A percentile compares a stretch with the other conserved stretches of the same genome.
phyloP scores from a whole-genome alignment of 495 filamentous ascomycete species.

The Penicillium roqueforti region DNA sequence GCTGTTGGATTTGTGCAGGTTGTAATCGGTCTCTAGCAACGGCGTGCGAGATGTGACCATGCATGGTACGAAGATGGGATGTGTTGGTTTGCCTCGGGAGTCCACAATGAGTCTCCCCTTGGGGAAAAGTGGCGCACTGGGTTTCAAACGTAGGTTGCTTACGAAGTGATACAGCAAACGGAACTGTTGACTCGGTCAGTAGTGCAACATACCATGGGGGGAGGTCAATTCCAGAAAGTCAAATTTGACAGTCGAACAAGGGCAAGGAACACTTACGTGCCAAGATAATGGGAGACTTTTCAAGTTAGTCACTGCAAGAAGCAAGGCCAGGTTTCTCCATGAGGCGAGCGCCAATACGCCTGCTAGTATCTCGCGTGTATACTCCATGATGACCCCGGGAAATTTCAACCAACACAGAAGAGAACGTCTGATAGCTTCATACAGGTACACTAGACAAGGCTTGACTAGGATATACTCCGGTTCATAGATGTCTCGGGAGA shows the following conservation, averaged over 20 bases:
- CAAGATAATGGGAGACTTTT: slow-evolving; percentile 60
- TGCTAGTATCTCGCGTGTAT: slow-evolving; percentile 23
- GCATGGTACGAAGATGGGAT: slow-evolving; percentile 53
- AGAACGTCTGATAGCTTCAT: background rate
- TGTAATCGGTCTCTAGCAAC: slow-evolving; percentile 61
- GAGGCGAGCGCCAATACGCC: slow-evolving; percentile 28
- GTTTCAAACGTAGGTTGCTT: slow-evolving; percentile 47
- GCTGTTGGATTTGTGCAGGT: slow-evolving; percentile 68
- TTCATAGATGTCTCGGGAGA: background rate
- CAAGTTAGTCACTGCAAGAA: slow-evolving; percentile 55
- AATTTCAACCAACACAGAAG: background rate
- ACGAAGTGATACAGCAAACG: slow-evolving; percentile 49
- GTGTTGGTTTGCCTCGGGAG: slow-evolving; percentile 32
- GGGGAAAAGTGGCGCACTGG: slow-evolving; percentile 35
- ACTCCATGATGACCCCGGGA: slow-evolving; percentile 13
- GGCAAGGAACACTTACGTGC: slow-evolving; percentile 51
- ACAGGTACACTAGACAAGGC: slow-evolving; percentile 1
- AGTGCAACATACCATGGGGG: slow-evolving; percentile 1
- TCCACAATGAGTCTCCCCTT: slow-evolving; percentile 30
- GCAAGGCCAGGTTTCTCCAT: slow-evolving; percentile 52
- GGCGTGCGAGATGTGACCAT: slow-evolving; percentile 51
- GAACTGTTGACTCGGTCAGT: slow-evolving; percentile 32
- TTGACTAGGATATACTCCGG: slow-evolving; percentile 9
- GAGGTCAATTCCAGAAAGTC: background rate
- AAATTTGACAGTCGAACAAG: background rate